phyloP scores from a whole-genome alignment of 2,329 filamentous ascomycete species.

The Stylonectria norvegica region DNA sequence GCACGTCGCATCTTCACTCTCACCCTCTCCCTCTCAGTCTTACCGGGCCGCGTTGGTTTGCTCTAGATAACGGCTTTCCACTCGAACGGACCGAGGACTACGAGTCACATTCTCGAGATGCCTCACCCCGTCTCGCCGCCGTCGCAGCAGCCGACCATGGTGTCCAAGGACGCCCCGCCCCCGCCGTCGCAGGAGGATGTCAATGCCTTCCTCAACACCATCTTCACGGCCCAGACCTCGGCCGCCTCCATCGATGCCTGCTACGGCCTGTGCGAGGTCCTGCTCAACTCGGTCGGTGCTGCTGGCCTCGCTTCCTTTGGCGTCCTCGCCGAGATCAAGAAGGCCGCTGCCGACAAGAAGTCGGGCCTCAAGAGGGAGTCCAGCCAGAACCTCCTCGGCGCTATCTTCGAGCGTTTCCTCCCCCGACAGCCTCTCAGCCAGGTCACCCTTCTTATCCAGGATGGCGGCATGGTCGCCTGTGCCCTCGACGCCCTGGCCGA shows the following conservation, averaged over 20 bases:
- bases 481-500: slow-evolving; percentile 85
- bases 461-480: slow-evolving; percentile 67
- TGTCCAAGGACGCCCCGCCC: slow-evolving; percentile 47
- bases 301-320: slow-evolving; percentile 52
- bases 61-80: slow-evolving; percentile 6
- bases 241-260: slow-evolving; percentile 63
- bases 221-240: slow-evolving; percentile 68
- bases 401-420: slow-evolving; percentile 87
- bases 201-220: slow-evolving; percentile 58
- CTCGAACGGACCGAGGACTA: slow-evolving; percentile 19
- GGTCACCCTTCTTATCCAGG: slow-evolving; percentile 76
- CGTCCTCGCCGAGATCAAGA: slow-evolving; percentile 54
- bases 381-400: slow-evolving; percentile 90
- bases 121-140: slow-evolving; percentile 50
- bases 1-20: slow-evolving; percentile 18
- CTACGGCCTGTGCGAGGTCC: slow-evolving; percentile 58
- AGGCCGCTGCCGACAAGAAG: slow-evolving; percentile 92
- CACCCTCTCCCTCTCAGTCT: no score
- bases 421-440: slow-evolving; percentile 74
- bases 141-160: slow-evolving; percentile 31
- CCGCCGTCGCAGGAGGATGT: slow-evolving; percentile 66
- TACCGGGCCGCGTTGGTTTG: slow-evolving; percentile 25
- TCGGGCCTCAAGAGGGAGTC: slow-evolving; percentile 80
- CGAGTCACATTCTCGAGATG: slow-evolving; percentile 31
- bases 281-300: slow-evolving; percentile 53